phyloP scores from a whole-genome alignment of 192 early-diverging fungal species.

The Paraglomus occultum region DNA sequence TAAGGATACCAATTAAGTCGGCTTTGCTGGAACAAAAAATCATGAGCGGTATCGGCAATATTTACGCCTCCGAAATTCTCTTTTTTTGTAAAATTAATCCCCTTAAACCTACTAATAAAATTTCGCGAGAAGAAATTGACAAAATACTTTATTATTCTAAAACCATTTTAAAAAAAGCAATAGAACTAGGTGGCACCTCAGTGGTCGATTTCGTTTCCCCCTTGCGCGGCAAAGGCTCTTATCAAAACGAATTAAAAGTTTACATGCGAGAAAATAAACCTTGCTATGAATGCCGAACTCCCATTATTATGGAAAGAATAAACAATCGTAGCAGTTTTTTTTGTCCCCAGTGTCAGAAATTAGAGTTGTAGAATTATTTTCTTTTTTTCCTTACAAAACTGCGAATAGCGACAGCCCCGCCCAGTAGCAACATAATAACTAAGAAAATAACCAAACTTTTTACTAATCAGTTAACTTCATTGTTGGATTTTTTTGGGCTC shows the following conservation, averaged over 20 bases:
- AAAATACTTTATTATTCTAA: neutral
- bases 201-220: slow-evolving; percentile 2
- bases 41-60: slow-evolving; percentile 4
- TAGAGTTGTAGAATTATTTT: too few species aligned
- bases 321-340: too few species aligned
- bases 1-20: neutral
- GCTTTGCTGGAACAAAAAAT: neutral
- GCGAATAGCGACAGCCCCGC: too few species aligned
- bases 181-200: slow-evolving; percentile 8
- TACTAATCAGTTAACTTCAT: too few species aligned
- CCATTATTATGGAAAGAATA: too few species aligned
- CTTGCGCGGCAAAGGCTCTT: neutral
- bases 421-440: too few species aligned
- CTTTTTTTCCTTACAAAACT: too few species aligned
- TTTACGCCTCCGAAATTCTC: neutral
- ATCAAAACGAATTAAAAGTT: slow-evolving; percentile 9
- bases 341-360: neutral
- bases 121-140: neutral
- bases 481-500: too few species aligned
- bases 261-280: neutral
- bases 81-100: neutral
- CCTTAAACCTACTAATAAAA: slow-evolving; percentile 5
- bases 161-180: slow-evolving; percentile 3
- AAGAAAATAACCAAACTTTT: too few species aligned
- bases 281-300: too few species aligned